Evolutionary conservation across 2,329 filamentous ascomycete genomes (phyloP).

Genomic region (Teratosphaeria gauchensis): DNA sequence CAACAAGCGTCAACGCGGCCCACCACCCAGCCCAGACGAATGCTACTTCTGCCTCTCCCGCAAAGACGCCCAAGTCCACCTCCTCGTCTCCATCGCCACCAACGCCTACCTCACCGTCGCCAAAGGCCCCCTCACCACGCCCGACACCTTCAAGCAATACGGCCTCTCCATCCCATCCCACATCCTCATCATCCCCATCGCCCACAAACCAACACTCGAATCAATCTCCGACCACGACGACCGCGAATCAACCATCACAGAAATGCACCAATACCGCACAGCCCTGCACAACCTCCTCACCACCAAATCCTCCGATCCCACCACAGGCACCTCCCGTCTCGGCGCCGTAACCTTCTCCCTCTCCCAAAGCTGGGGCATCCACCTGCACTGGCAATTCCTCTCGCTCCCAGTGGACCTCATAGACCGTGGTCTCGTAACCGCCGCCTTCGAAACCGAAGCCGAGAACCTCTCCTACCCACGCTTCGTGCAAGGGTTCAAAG

Average conservation of each 20-base stretch:
- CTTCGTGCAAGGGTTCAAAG: constrained; percentile 31
- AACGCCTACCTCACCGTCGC: constrained; percentile 84
- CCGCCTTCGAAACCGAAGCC: constrained; percentile 78
- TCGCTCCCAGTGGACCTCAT: constrained; percentile 63
- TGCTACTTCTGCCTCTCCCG: constrained; percentile 97
- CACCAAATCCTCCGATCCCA: constrained; percentile 26
- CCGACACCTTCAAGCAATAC: constrained; percentile 61
- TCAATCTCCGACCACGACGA: constrained; percentile 50
- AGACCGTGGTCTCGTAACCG: constrained; percentile 66
- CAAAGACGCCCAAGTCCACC: constrained; percentile 70
- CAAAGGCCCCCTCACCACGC: constrained; percentile 74
- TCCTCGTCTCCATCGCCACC: constrained; percentile 81
- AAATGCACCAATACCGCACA: constrained; percentile 75
- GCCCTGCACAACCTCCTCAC: constrained; percentile 69
- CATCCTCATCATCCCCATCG: constrained; percentile 81
- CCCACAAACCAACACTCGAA: constrained; percentile 67
- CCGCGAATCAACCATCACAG: constrained; percentile 52
- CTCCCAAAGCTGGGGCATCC: constrained; percentile 68
- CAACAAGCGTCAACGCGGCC: constrained; percentile 28
- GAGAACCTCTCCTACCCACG: constrained; percentile 58
- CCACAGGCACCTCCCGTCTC: constrained; percentile 43
- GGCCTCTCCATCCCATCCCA: constrained; percentile 78
- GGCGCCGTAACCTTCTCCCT: constrained; percentile 91
- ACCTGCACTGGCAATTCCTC: constrained; percentile 89
- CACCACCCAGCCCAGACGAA: constrained; percentile 49